Percentiles rank a stretch among this genome's conserved stretches.
Conservation (phyloP, 225 moss, liverwort and hornwort species). For the Pseudisothecium myosuroides region DNA sequence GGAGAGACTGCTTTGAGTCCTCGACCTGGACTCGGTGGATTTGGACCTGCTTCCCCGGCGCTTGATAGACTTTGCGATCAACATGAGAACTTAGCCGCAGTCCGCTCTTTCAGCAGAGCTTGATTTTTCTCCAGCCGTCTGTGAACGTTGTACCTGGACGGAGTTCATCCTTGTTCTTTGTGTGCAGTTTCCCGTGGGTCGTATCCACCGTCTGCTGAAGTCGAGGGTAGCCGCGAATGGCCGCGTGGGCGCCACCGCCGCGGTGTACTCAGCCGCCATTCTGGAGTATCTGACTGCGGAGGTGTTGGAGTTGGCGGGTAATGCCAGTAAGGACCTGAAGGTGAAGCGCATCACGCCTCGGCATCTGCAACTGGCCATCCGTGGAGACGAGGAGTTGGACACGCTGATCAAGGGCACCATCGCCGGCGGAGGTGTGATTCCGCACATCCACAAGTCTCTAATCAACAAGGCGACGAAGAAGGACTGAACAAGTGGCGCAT, state of each 20-base stretch:
- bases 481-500: slow-evolving; percentile 14
- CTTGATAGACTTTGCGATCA: neutral
- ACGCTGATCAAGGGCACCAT: slow-evolving; percentile 77
- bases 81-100: neutral
- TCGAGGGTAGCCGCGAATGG: slow-evolving; percentile 83
- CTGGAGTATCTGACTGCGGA: slow-evolving; percentile 86
- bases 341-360: slow-evolving; percentile 91
- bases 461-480: slow-evolving; percentile 82
- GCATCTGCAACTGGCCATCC: slow-evolving; percentile 78
- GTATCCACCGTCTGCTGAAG: slow-evolving; percentile 81
- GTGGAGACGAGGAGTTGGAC: slow-evolving; percentile 67
- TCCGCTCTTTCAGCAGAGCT: neutral
- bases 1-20: neutral
- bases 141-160: neutral
- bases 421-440: slow-evolving; percentile 71
- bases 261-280: slow-evolving; percentile 87
- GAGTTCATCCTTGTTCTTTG: neutral
- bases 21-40: neutral
- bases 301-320: slow-evolving; percentile 87
- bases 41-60: neutral
- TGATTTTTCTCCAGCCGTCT: too few relatives aligned
- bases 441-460: slow-evolving; percentile 88
- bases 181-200: slow-evolving; percentile 84
- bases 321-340: slow-evolving; percentile 88
- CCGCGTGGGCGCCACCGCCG: slow-evolving; percentile 81